These are phyloP conservation scores for Odonthalia washingtoniensis DNA, from an alignment of 31 red algal genomes.

Conservation along the genomic window DNA sequence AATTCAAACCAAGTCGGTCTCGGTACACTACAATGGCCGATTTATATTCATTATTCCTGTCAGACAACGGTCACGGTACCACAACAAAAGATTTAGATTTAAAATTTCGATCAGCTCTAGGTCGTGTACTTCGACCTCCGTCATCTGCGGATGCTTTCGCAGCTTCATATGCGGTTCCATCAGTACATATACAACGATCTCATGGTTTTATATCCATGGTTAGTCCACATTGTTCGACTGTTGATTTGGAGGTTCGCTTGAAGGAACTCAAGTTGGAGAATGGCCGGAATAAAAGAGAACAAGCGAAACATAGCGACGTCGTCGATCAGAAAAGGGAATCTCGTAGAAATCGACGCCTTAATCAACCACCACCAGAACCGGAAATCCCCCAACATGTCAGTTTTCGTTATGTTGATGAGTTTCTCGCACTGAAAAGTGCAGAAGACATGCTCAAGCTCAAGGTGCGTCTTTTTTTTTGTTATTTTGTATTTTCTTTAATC, in stretches of 20 bases:
- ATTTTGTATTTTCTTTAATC: no score
- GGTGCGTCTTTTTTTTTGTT: constrained; percentile 51
- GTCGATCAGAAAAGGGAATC: constrained; percentile 20
- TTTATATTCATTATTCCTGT: constrained; percentile 61
- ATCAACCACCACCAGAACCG: constrained; percentile 10
- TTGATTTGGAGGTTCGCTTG: constrained; percentile 33
- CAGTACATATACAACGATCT: constrained; percentile 30
- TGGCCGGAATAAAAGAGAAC: constrained; percentile 31
- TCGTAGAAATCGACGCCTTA: constrained; percentile 23
- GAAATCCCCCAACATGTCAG: constrained; percentile 40
- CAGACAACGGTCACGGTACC: constrained; percentile 21
- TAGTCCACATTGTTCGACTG: constrained; percentile 8
- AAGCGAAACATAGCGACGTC: constrained; percentile 37
- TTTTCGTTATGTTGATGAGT: constrained; percentile 84
- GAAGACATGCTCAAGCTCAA: constrained; percentile 66
- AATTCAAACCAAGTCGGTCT: constrained; percentile 51
- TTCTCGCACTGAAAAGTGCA: constrained; percentile 64
- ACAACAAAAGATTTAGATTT: constrained; percentile 35
- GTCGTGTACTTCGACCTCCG: constrained; percentile 69
- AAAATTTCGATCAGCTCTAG: constrained; percentile 72
- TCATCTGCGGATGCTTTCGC: constrained; percentile 54
- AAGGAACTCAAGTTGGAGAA: constrained; percentile 29
- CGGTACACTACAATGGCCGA: constrained; percentile 50
- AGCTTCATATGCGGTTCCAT: constrained; percentile 48
- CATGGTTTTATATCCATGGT: constrained; percentile 54